A percentile compares a stretch with the other conserved stretches of the same genome.
Conservation (phyloP, 2,329 filamentous ascomycete genomes). For the Rachicladosporium sp. region DNA sequence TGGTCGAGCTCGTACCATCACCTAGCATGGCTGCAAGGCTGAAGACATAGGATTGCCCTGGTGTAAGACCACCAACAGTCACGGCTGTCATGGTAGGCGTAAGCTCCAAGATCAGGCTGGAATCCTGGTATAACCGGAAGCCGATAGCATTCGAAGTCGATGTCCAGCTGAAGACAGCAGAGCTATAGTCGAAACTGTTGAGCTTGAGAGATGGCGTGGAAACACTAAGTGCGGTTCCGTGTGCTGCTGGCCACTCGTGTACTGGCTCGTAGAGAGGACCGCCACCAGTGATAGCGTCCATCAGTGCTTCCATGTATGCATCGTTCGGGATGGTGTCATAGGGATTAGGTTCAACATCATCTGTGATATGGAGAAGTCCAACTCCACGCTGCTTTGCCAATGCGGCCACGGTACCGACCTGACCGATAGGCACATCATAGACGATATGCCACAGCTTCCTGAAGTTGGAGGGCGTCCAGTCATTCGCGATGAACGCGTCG, state of each 20-base stretch:
- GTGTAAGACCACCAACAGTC: neutral
- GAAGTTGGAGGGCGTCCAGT: neutral
- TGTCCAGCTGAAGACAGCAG: neutral
- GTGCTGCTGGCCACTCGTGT: neutral
- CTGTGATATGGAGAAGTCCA: neutral
- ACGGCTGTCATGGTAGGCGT: neutral
- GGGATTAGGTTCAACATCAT: neutral
- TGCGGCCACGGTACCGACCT: neutral
- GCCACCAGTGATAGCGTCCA: neutral
- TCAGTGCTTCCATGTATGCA: neutral
- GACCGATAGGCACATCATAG: neutral
- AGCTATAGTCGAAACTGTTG: neutral
- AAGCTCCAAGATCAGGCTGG: neutral
- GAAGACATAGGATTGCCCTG: neutral
- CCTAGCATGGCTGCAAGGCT: neutral
- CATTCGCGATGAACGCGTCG: neutral
- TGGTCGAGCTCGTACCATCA: neutral
- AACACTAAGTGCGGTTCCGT: neutral
- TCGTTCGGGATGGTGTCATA: neutral
- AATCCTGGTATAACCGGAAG: neutral
- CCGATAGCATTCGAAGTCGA: neutral
- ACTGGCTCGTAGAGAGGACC: neutral
- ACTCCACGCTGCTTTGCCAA: neutral
- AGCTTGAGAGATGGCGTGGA: no score
- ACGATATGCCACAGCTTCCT: neutral